Percentiles rank a stretch among this genome's conserved stretches.
Conservation (phyloP, 495 filamentous ascomycete genomes). For the Trichodelitschia bisporula region DNA sequence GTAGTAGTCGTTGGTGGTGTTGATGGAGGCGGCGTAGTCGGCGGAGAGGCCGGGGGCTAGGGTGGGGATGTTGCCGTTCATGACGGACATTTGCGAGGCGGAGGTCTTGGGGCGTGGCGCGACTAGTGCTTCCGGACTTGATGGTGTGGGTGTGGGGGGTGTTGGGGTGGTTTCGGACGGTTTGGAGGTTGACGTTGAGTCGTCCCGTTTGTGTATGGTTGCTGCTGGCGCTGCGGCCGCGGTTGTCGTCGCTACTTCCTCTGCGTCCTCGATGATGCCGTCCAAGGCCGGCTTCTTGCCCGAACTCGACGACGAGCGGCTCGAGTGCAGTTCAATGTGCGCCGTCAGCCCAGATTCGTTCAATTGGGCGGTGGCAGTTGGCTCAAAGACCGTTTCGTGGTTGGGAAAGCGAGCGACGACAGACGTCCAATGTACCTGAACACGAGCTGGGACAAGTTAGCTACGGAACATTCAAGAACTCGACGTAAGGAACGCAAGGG, state of each 20-base stretch:
- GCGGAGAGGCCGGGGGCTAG: not conserved
- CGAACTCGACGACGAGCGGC: slow-evolving; percentile 63
- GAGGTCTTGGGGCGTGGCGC: too few species aligned
- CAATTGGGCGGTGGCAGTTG: slow-evolving; percentile 49
- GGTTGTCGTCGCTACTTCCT: slow-evolving; percentile 23
- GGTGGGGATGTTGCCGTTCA: not conserved
- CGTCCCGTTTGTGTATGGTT: too few species aligned
- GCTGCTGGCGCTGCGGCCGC: slow-evolving; percentile 3
- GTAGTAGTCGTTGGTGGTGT: not conserved
- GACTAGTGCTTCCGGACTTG: too few species aligned
- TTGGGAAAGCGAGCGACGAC: slow-evolving; percentile 69
- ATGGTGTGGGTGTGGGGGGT: not conserved
- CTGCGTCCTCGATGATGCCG: slow-evolving; percentile 69
- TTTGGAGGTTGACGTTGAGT: slow-evolving; percentile 4
- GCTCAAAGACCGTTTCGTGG: slow-evolving; percentile 58
- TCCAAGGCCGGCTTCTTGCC: slow-evolving; percentile 42
- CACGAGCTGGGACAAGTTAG: slow-evolving; percentile 36
- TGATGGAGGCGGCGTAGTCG: not conserved
- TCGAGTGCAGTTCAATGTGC: slow-evolving; percentile 72
- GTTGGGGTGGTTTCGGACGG: slow-evolving; percentile 1
- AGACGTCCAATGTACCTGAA: slow-evolving; percentile 79
- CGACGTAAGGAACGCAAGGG: not conserved
- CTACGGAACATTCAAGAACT: not conserved
- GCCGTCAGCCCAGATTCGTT: slow-evolving; percentile 71
- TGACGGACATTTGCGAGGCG: not conserved